Evolutionary conservation across 768 basidiomycete genomes (phyloP), one percentile per base, ranked within the genome.

Genomic region (Stropharia rugosoannulata): DNA sequence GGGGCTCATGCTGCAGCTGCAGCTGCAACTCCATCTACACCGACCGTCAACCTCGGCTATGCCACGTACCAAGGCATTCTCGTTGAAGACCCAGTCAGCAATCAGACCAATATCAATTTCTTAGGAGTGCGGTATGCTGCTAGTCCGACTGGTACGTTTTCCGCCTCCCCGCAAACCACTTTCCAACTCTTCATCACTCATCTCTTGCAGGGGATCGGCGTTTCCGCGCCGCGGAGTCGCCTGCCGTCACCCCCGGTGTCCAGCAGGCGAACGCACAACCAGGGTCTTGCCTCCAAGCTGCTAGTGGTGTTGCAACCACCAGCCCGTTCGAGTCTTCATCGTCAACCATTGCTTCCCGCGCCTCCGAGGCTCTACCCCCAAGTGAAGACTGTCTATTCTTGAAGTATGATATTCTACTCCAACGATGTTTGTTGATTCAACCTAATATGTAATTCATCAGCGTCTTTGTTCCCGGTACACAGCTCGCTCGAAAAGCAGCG

Each of bases 111-210:
- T 50, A 71, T 72, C 0, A 60, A 66, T 12, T 80, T 77, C 58
- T 65, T 79, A n/a, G 77, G 75, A 0, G 72, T 81, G 38, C 73
- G 81, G 8, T 84, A 78, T 67, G 81, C 82, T 3, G 78, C 78
- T 9, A 67, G 78, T 25, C 81, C 81, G 2, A 57, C 73, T 44
- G 80, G 80, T 79, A 25, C 40, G 69, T n/a, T 15, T 10, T 27
- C 51, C 39, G 13, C 25, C 46, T 12, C 4, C 5, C 3, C 37
- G 16, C 37, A 22, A 22, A 22, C 22, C 16, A 8, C 46, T 37
- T 18, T 16, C 19, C n/a, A 16, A 7, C 22, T 36, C 51, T 22
- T 16, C 37, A 50, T 5, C 13, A 41, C 44, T 32, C 39, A 22
- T 13, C 2, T n/a, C 37, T 51, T 10, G 0, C 50, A 75, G 77